Percentiles rank a stretch among this genome's conserved stretches.
Conservation (phyloP, 495 filamentous ascomycete species). For the Parmelia sp. region DNA sequence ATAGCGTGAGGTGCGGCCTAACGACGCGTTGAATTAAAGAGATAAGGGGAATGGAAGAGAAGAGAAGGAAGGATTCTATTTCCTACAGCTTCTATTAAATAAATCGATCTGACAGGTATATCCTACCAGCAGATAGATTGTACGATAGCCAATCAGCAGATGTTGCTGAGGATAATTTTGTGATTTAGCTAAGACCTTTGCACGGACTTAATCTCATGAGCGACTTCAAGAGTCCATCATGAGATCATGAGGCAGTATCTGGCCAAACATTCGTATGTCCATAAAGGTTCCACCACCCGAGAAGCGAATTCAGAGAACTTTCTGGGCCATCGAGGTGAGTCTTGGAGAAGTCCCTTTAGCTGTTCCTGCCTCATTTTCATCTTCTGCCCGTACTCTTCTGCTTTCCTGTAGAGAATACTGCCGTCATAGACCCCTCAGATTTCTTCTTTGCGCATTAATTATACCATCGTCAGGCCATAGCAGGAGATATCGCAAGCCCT, state of each 20-base stretch:
- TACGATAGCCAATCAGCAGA: no score
- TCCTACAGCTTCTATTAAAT: no score
- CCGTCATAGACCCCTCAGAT: constrained; percentile 39
- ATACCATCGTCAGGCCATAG: constrained; percentile 39
- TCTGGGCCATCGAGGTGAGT: constrained; percentile 2
- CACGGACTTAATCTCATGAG: no score
- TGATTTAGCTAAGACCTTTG: no score
- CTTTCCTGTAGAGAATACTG: constrained; percentile 25
- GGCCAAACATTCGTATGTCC: not conserved
- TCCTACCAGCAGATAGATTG: no score
- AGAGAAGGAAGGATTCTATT: not conserved
- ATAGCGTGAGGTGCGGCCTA: not conserved
- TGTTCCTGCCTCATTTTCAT: not conserved
- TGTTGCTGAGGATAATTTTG: no score
- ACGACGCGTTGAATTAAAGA: not conserved
- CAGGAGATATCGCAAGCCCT: constrained; percentile 41
- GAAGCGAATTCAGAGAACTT: not conserved
- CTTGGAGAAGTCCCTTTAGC: not conserved
- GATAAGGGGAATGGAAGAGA: not conserved
- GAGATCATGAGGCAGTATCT: not conserved
- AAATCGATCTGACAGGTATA: no score
- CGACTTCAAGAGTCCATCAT: no score
- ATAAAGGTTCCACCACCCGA: not conserved
- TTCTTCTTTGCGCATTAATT: constrained; percentile 44
- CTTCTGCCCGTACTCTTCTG: constrained; percentile 2